Conservation (phyloP, 2,329 filamentous ascomycete genomes). For the Trichoderma sp. region DNA sequence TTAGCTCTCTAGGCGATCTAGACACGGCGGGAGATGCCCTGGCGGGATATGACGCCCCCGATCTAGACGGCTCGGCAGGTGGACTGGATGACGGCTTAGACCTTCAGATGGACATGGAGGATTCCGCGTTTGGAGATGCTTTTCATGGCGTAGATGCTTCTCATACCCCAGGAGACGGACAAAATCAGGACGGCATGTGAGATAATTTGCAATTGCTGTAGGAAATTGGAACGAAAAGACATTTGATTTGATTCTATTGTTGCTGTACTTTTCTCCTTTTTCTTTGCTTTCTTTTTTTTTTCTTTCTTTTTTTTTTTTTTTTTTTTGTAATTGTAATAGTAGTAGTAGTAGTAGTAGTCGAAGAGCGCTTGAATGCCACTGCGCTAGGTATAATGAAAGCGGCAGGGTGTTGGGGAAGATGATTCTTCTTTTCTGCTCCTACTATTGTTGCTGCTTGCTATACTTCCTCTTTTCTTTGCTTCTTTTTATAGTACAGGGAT, state of each 20-base stretch:
- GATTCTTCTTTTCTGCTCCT: no score
- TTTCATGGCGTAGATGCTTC: constrained; percentile 64
- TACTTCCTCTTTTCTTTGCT: no score
- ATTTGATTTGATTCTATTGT: not conserved
- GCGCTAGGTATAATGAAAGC: not conserved
- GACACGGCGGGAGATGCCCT: constrained; percentile 73
- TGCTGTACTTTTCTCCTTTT: not conserved
- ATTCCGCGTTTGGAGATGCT: constrained; percentile 81
- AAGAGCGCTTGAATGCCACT: not conserved
- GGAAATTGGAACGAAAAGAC: constrained; percentile 9
- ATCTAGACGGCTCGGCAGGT: constrained; percentile 47
- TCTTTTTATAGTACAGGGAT: not conserved
- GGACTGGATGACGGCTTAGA: constrained; percentile 59
- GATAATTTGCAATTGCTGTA: not conserved
- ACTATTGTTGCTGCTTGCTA: no score
- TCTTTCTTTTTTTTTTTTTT: no score
- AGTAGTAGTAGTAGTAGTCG: no score
- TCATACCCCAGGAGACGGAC: constrained; percentile 41
- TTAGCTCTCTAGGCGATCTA: constrained; percentile 63
- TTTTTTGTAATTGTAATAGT: no score
- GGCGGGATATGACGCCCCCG: constrained; percentile 64
- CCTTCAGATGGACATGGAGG: constrained; percentile 69
- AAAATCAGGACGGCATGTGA: constrained; percentile 39
- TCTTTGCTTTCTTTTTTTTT: not conserved
- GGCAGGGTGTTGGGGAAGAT: not conserved